These are phyloP conservation scores for Osmanthus fragrans DNA, from an alignment of 257 asterid species.

Conservation along the genomic window DNA sequence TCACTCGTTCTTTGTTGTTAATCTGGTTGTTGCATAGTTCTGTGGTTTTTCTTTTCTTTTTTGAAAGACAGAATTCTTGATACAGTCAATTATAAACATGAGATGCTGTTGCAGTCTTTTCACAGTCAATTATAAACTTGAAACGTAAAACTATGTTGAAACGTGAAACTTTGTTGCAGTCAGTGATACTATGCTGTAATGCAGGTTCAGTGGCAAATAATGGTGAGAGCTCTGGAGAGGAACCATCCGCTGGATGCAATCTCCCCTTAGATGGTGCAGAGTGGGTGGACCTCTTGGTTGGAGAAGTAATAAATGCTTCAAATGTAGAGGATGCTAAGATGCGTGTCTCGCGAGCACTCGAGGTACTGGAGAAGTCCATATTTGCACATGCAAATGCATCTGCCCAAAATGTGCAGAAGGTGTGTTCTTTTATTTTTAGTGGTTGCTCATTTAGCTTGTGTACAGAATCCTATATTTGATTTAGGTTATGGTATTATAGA, in stretches of 20 bases:
- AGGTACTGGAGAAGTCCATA: constrained; percentile 60
- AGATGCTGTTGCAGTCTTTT: not conserved
- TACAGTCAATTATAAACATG: not conserved
- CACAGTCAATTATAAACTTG: not conserved
- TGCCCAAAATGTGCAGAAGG: constrained; percentile 46
- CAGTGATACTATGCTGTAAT: constrained; percentile 8
- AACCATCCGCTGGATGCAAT: constrained; percentile 35
- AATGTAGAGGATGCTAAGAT: constrained; percentile 57
- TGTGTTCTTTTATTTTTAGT: constrained; percentile 24
- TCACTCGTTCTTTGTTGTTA: not conserved
- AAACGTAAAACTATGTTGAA: not conserved
- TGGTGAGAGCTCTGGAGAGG: constrained; percentile 43
- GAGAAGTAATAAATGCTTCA: constrained; percentile 51
- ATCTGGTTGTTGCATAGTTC: constrained; percentile 2
- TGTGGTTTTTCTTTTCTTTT: not conserved
- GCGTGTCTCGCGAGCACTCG: constrained; percentile 54
- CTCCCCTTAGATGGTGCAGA: constrained; percentile 53
- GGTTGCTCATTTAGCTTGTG: not conserved
- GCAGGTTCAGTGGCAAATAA: constrained; percentile 37
- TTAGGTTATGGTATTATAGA: not conserved
- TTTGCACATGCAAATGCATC: constrained; percentile 29
- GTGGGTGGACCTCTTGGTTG: constrained; percentile 66
- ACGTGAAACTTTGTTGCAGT: not conserved
- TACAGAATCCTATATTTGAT: not conserved
- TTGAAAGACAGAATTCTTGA: not conserved